Evolutionary conservation across 306 rosid genomes (phyloP), one percentile per base, ranked within the genome.

Genomic region (Corylus avellana): DNA sequence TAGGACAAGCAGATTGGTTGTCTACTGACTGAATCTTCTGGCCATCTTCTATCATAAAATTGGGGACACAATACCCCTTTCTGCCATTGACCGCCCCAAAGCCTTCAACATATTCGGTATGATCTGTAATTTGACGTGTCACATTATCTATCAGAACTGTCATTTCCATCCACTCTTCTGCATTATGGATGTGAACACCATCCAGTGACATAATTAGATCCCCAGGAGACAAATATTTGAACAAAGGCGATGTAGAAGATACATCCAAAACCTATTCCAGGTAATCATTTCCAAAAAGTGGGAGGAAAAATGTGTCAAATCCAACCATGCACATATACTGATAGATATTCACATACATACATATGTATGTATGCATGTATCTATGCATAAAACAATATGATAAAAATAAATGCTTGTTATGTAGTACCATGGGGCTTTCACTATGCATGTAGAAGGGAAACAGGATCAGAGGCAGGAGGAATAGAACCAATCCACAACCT

Each of bases 51-150:
- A 86, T 75, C 84, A 86, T 74, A 63, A 79, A 72, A 78, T 71
- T 86, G 53, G 96, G 88, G 50, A 94, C 86, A 76, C 98, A 92
- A 58, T 94, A 94, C 64, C 96, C 98, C 78, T 88, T 89, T 61
- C 85, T 72, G 76, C 85, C 87, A 66, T 53, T 82, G 83, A 83
- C 77, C 74, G 58, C 75, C 84, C 66, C 74, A 18, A 77, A 61
- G 56, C 83, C 79, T 79, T 79, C 83, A 7, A 44, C 37, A 70
- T 56, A 73, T 74, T 47, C 56, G 51, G 88, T 81, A 70, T 44
- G 70, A 46, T 87, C 87, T 77, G 70, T 70, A 76, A 70, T 77
- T 72, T 73, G 58, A 86, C 86, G 84, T 73, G 87, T 79, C 69
- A 75, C 50, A 12, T 83, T 70, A 74, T 87, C 79, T 70, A 83